phyloP scores from a whole-genome alignment of 73 alveolate genomes.

The Paramecium bursaria region DNA sequence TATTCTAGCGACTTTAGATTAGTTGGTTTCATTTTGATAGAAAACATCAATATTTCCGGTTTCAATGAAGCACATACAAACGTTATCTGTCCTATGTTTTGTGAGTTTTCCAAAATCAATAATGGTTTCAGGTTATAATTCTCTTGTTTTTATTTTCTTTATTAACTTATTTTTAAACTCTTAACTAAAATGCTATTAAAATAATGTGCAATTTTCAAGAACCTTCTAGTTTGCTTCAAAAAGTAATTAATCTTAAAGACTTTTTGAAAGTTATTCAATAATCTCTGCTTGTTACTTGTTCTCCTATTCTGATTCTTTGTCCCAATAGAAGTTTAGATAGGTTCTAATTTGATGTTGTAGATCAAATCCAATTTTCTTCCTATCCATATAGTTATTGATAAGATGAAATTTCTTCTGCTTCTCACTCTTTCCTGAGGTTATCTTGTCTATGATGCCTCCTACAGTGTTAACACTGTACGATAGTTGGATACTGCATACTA shows the following conservation, averaged over 20 bases:
- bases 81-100: not conserved
- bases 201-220: constrained; percentile 33
- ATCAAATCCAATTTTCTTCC: constrained; percentile 32
- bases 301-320: constrained; percentile 29
- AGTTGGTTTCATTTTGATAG: constrained; percentile 7
- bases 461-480: constrained; percentile 63
- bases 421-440: constrained; percentile 19
- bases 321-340: constrained; percentile 64
- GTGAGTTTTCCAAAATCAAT: constrained; percentile 14
- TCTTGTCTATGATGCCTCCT: constrained; percentile 46
- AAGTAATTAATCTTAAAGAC: constrained; percentile 46
- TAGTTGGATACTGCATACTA: constrained; percentile 33
- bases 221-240: constrained; percentile 67
- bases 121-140: constrained; percentile 59
- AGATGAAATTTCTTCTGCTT: constrained; percentile 51
- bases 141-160: constrained; percentile 1
- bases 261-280: constrained; percentile 40
- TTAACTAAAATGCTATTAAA: constrained; percentile 57
- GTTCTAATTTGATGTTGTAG: constrained; percentile 33
- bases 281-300: constrained; percentile 52
- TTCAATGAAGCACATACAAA: constrained; percentile 54
- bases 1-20: constrained; percentile 15
- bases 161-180: constrained; percentile 46
- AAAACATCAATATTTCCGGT: constrained; percentile 54
- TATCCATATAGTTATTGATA: constrained; percentile 64